A percentile compares a stretch with the other conserved stretches of the same genome.
phyloP scores from a whole-genome alignment of 2,329 filamentous ascomycete species.

The Aspergillus phoenicis region DNA sequence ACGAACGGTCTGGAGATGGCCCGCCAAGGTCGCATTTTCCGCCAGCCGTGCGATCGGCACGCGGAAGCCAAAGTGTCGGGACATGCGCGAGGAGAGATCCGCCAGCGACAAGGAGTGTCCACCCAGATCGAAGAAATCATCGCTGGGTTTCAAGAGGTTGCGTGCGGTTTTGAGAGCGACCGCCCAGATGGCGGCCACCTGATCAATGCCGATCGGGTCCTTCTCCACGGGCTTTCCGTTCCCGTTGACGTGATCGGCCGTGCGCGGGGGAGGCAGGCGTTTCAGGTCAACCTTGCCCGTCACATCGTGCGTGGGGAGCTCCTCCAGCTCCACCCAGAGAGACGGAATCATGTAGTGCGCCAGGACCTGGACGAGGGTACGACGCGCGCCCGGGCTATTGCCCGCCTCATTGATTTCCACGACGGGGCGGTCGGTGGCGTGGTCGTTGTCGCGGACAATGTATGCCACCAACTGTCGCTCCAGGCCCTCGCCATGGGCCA shows the following conservation, averaged over 20 bases:
- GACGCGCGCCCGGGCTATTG: constrained; percentile 69
- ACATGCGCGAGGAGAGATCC: constrained; percentile 70
- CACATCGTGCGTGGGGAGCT: constrained; percentile 73
- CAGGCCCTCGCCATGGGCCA: constrained; percentile 74
- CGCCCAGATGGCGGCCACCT: constrained; percentile 73
- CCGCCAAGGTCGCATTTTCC: constrained; percentile 70
- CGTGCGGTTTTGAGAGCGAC: constrained; percentile 67
- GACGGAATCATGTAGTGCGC: constrained; percentile 84
- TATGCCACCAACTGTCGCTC: constrained; percentile 77
- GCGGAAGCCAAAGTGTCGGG: constrained; percentile 70
- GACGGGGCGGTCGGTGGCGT: constrained; percentile 57
- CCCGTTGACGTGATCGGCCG: constrained; percentile 48
- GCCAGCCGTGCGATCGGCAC: constrained; percentile 72
- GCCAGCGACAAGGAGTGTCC: constrained; percentile 79
- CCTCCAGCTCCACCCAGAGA: constrained; percentile 72
- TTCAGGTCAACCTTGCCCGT: constrained; percentile 79
- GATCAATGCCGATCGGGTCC: constrained; percentile 66
- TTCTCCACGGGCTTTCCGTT: constrained; percentile 54
- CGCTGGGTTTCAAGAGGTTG: constrained; percentile 64
- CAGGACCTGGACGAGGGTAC: constrained; percentile 65
- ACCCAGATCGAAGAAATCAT: constrained; percentile 80
- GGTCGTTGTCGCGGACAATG: constrained; percentile 67
- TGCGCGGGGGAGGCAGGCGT: constrained; percentile 66
- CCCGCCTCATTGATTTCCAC: constrained; percentile 71
- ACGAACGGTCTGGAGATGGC: constrained; percentile 71